A percentile compares a stretch with the other conserved stretches of the same genome.
These are phyloP conservation scores for Colletotrichum simmondsii DNA, from an alignment of 2,329 filamentous ascomycete species.

Conservation along the genomic window DNA sequence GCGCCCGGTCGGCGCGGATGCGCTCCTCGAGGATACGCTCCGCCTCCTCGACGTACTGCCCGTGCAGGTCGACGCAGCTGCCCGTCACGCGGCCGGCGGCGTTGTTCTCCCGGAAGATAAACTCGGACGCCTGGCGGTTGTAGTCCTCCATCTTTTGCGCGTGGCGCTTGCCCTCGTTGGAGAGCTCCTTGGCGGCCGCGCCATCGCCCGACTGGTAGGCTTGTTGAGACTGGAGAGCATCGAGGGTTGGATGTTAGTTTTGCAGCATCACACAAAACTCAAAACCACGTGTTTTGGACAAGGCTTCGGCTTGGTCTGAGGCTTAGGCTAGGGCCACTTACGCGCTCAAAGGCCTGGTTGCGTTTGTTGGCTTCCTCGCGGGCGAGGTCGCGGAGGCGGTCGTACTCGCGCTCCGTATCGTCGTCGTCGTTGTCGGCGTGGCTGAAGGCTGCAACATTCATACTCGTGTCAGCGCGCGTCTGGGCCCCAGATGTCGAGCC, in stretches of 20 bases:
- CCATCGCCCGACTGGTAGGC: constrained; percentile 89
- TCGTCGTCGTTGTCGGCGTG: constrained; percentile 72
- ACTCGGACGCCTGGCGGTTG: constrained; percentile 91
- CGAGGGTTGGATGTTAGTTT: not conserved
- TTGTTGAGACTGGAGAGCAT: constrained; percentile 68
- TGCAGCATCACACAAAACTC: not conserved
- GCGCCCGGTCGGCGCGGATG: constrained; percentile 79
- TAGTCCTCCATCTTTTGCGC: constrained; percentile 86
- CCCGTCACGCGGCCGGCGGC: constrained; percentile 76
- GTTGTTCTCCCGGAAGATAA: constrained; percentile 97
- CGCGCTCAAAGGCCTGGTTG: constrained; percentile 78
- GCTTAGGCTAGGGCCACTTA: constrained; percentile 48
- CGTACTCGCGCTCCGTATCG: constrained; percentile 86
- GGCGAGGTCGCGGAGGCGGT: constrained; percentile 86
- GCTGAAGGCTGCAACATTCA: constrained; percentile 73
- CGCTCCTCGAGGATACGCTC: constrained; percentile 89
- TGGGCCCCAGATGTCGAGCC: not conserved
- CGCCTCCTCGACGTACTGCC: constrained; percentile 93
- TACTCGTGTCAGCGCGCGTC: not conserved
- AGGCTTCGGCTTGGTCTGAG: not conserved
- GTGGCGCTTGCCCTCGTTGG: constrained; percentile 86
- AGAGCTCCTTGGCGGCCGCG: constrained; percentile 83
- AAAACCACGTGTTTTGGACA: not conserved
- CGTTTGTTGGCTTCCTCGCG: constrained; percentile 84
- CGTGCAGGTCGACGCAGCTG: constrained; percentile 94